phyloP scores from a whole-genome alignment of 192 early-diverging fungal genomes.

The Rhizophagus sp. region DNA sequence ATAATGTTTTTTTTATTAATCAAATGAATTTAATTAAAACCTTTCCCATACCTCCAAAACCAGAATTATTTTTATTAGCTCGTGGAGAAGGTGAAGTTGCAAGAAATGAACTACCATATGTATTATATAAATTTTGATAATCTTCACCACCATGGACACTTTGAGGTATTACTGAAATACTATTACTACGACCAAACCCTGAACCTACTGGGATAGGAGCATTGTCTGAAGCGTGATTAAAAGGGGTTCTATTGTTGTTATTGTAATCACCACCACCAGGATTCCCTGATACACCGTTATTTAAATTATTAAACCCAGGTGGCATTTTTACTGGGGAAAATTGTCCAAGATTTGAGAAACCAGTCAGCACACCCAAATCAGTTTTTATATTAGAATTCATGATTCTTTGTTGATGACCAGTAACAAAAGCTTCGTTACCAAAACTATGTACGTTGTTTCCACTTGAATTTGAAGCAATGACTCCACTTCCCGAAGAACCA shows the following conservation, averaged over 20 bases:
- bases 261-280: neutral
- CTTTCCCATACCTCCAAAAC: slow-evolving; percentile 11
- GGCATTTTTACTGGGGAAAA: slow-evolving; percentile 12
- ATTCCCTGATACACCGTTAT: slow-evolving; percentile 9
- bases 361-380: no score
- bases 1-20: neutral
- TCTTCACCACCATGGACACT: neutral
- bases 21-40: neutral
- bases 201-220: neutral
- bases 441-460: neutral
- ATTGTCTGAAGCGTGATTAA: neutral
- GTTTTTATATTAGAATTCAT: neutral
- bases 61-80: neutral
- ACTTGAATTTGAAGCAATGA: neutral
- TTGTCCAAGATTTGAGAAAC: slow-evolving; percentile 17
- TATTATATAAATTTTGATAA: neutral
- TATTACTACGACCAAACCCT: slow-evolving; percentile 20
- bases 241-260: neutral
- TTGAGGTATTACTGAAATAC: slow-evolving; percentile 30
- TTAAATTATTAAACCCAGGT: slow-evolving; percentile 22
- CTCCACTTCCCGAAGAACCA: neutral
- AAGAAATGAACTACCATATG: neutral
- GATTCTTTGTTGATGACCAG: neutral
- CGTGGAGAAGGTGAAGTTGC: slow-evolving; percentile 1
- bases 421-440: slow-evolving; percentile 4